Conservation (phyloP, 345 rosid species). For the Citrus sp. region DNA sequence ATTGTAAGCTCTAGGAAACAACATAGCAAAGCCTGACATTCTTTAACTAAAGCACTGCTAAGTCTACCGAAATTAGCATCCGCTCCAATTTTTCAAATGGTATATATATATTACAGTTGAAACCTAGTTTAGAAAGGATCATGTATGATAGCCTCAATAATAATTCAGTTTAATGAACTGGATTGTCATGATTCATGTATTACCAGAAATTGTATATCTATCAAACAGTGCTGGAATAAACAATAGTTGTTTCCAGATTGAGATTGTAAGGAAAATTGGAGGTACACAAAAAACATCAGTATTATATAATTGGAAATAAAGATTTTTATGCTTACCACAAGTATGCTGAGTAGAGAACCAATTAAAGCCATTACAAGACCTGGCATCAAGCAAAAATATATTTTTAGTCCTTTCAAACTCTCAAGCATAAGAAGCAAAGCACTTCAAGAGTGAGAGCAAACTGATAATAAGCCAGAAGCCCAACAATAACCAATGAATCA, state of each 20-base stretch:
- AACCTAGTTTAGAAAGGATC: background rate
- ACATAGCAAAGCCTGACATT: background rate
- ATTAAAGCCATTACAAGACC: conserved; percentile 90
- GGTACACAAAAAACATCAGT: background rate
- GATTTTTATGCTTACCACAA: conserved; percentile 57
- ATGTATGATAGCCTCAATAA: background rate
- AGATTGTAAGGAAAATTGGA: background rate
- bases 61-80: background rate
- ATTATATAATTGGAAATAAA: background rate
- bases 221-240: background rate
- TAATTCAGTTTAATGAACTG: background rate
- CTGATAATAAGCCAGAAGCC: background rate
- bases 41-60: background rate
- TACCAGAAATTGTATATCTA: background rate
- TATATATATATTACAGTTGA: background rate
- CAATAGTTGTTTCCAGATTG: background rate
- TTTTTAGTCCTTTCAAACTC: background rate
- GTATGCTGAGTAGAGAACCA: conserved; percentile 79
- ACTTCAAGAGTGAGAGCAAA: background rate
- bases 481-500: background rate
- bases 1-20: background rate
- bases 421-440: background rate
- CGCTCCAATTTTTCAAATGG: background rate
- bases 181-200: background rate
- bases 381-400: conserved; percentile 21